phyloP scores from a whole-genome alignment of 2,329 filamentous ascomycete species.

The Botrytis squamosa region DNA sequence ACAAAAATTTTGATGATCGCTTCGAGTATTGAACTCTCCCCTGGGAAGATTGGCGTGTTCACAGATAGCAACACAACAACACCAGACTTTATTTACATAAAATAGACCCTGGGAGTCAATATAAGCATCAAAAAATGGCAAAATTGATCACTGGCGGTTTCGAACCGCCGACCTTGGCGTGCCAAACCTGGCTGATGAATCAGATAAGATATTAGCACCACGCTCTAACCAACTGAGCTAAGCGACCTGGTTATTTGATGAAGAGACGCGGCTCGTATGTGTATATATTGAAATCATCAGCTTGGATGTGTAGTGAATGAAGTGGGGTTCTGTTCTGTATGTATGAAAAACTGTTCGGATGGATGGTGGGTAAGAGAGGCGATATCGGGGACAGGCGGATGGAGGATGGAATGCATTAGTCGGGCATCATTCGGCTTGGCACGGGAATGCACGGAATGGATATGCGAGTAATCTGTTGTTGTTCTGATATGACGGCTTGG shows the following conservation, averaged over 20 bases:
- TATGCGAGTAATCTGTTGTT: too few species aligned
- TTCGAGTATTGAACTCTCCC: not conserved
- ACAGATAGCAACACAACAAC: not conserved
- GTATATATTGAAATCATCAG: accelerated
- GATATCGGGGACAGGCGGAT: not conserved
- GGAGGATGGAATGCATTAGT: not conserved
- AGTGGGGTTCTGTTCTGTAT: too few species aligned
- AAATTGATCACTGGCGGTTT: not conserved
- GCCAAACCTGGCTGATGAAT: not conserved
- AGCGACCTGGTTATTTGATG: not conserved
- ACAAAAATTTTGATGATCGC: not conserved
- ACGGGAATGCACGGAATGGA: not conserved
- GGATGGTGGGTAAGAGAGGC: not conserved
- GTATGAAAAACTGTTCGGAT: not conserved
- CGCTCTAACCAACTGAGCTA: slow-evolving; percentile 17
- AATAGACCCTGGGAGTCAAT: too few species aligned
- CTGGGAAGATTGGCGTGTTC: not conserved
- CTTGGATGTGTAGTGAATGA: not conserved
- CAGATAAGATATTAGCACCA: slow-evolving; percentile 7
- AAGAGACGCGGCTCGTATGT: accelerated
- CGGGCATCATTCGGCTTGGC: too few species aligned
- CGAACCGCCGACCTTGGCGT: slow-evolving; percentile 12
- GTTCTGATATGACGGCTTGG: not conserved
- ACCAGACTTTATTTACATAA: too few species aligned
- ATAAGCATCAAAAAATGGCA: not conserved